A percentile compares a stretch with the other conserved stretches of the same genome.
phyloP scores from a whole-genome alignment of 1,284 basidiomycete species.

The Jaminaea rosea region DNA sequence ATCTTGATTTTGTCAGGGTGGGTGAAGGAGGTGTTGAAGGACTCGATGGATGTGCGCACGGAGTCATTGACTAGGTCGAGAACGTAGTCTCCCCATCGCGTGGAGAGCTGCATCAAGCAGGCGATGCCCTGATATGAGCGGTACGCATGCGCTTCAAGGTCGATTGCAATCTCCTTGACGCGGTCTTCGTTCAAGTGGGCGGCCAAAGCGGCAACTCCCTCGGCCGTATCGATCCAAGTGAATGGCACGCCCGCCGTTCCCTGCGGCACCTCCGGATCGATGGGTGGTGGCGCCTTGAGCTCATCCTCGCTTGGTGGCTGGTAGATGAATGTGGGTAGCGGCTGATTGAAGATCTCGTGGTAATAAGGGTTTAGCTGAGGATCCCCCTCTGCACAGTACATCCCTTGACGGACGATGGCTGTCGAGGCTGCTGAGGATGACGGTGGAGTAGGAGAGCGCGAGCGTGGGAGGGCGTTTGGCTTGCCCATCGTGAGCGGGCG shows the following conservation, averaged over 20 bases:
- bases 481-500: constrained; percentile 33
- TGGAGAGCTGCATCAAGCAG: constrained; percentile 76
- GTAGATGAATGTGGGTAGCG: constrained; percentile 38
- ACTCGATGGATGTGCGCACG: constrained; percentile 67
- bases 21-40: constrained; percentile 61
- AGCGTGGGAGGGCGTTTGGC: constrained; percentile 28
- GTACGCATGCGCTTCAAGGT: constrained; percentile 85
- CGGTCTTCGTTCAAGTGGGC: constrained; percentile 49
- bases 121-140: constrained; percentile 77
- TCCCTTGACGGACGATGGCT: constrained; percentile 27
- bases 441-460: not conserved
- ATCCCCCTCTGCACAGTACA: constrained; percentile 43
- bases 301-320: constrained; percentile 1
- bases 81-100: constrained; percentile 73
- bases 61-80: constrained; percentile 63
- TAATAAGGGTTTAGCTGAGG: constrained; percentile 40
- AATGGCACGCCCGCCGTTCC: constrained; percentile 60
- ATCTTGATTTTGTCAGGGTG: constrained; percentile 76
- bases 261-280: constrained; percentile 23
- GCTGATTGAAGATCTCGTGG: constrained; percentile 31
- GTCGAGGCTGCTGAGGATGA: constrained; percentile 14
- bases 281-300: constrained; percentile 23
- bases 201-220: constrained; percentile 56
- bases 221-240: constrained; percentile 60
- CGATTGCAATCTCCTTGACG: constrained; percentile 76